phyloP scores from a whole-genome alignment of 2,329 filamentous ascomycete species.

The Hymenotorrendiella dingleyae region DNA sequence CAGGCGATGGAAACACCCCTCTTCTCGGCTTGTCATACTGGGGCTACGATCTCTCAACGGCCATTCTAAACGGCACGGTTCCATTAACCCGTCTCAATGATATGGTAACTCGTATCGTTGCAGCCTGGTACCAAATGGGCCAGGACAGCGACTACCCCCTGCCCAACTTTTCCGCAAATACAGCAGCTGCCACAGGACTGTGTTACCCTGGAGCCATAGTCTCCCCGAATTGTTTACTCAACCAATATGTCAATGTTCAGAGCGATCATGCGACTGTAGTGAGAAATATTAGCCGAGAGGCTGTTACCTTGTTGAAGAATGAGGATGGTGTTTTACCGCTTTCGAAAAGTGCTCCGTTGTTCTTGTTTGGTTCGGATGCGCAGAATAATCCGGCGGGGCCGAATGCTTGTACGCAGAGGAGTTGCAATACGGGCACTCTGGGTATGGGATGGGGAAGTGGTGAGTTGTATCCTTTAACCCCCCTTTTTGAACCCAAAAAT shows the following conservation, averaged over 20 bases:
- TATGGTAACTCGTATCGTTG: constrained; percentile 50
- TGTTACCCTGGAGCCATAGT: constrained; percentile 53
- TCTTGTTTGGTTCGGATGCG: constrained; percentile 45
- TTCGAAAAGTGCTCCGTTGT: constrained; percentile 32
- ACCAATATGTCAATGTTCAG: constrained; percentile 60
- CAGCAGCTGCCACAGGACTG: constrained; percentile 46
- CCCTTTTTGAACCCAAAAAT: neutral
- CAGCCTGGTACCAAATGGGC: constrained; percentile 53
- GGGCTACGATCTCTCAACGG: constrained; percentile 48
- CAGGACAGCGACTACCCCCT: constrained; percentile 52
- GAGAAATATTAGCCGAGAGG: constrained; percentile 46
- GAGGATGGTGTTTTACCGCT: constrained; percentile 49
- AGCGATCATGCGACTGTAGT: constrained; percentile 45
- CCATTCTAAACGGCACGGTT: constrained; percentile 51
- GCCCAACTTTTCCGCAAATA: constrained; percentile 56
- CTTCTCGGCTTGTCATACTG: constrained; percentile 45
- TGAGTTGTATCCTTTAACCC: constrained; percentile 48
- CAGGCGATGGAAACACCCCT: constrained; percentile 49
- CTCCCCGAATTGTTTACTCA: constrained; percentile 58
- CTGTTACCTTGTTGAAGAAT: constrained; percentile 58
- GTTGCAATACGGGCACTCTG: constrained; percentile 54
- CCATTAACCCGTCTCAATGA: constrained; percentile 51
- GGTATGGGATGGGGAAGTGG: constrained; percentile 74
- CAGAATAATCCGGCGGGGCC: constrained; percentile 51
- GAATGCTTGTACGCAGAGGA: constrained; percentile 57